Evolutionary conservation across 164 flowering plant genomes (phyloP).

Genomic region (Aristolochia fimbriata): DNA sequence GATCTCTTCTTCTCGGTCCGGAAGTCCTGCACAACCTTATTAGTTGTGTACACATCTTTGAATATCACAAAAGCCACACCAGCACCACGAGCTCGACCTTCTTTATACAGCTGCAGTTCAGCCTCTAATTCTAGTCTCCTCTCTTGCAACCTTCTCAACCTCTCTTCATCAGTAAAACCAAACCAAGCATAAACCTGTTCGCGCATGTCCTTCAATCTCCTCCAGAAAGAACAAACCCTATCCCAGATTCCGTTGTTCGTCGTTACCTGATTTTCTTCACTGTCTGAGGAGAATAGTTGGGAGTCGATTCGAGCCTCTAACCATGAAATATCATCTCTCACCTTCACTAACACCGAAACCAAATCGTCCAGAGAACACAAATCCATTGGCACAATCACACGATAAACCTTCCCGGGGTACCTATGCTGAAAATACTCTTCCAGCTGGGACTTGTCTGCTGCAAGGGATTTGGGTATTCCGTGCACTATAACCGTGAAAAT

Average conservation of each 20-base stretch:
- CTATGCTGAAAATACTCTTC: conserved; percentile 73
- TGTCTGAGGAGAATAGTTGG: conserved; percentile 25
- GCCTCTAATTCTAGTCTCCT: conserved; percentile 64
- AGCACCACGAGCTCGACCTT: conserved; percentile 83
- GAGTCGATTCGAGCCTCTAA: conserved; percentile 72
- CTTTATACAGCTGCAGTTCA: conserved; percentile 62
- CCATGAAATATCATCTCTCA: conserved; percentile 73
- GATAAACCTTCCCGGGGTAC: conserved; percentile 91
- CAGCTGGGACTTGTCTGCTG: conserved; percentile 42
- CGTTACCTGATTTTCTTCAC: conserved; percentile 20
- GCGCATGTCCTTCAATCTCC: conserved; percentile 35
- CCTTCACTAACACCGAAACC: conserved; percentile 57
- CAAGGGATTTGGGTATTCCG: conserved; percentile 72
- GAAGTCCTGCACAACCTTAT: conserved; percentile 90
- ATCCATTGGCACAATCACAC: conserved; percentile 82
- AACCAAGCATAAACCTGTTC: conserved; percentile 22
- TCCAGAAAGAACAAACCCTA: conserved; percentile 22
- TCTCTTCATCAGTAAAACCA: conserved; percentile 77
- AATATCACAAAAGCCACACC: conserved; percentile 95
- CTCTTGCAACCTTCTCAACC: conserved; percentile 63
- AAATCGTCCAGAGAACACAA: conserved; percentile 84
- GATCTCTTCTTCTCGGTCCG: conserved; percentile 66
- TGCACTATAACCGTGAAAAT: conserved; percentile 82
- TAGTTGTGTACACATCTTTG: conserved; percentile 83
- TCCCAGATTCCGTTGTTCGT: conserved; percentile 23